phyloP scores from a whole-genome alignment of 257 asterid species.

The Jacaranda copaia region DNA sequence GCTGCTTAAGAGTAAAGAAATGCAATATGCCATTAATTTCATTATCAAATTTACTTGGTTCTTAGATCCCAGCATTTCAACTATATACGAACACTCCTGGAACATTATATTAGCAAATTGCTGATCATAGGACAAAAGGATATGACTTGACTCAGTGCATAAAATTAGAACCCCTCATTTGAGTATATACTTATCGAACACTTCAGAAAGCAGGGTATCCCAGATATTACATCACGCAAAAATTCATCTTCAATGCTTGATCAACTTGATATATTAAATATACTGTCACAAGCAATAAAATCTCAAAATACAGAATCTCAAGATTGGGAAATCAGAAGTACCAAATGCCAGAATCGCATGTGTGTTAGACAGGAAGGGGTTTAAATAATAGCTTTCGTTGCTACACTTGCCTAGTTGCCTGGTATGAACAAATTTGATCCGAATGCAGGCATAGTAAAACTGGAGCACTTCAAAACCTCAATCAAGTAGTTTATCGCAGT shows the following conservation, averaged over 20 bases:
- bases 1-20: not conserved
- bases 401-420: not conserved
- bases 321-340: constrained; percentile 13
- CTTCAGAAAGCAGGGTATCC: constrained; percentile 1
- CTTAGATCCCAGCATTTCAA: not conserved
- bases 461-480: not conserved
- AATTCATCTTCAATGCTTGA: not conserved
- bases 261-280: constrained; percentile 3
- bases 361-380: not conserved
- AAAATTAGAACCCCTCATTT: not conserved
- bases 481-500: not conserved
- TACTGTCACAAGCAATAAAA: not conserved
- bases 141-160: not conserved
- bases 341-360: not conserved
- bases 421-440: not conserved
- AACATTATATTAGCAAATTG: not conserved
- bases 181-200: not conserved
- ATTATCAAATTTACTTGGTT: not conserved
- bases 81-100: not conserved
- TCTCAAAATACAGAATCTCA: not conserved
- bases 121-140: not conserved
- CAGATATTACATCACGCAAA: not conserved
- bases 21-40: not conserved
- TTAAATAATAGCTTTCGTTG: not conserved
- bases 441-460: not conserved